phyloP scores from a whole-genome alignment of 2,329 filamentous ascomycete genomes.

The Colletotrichum sp. region DNA sequence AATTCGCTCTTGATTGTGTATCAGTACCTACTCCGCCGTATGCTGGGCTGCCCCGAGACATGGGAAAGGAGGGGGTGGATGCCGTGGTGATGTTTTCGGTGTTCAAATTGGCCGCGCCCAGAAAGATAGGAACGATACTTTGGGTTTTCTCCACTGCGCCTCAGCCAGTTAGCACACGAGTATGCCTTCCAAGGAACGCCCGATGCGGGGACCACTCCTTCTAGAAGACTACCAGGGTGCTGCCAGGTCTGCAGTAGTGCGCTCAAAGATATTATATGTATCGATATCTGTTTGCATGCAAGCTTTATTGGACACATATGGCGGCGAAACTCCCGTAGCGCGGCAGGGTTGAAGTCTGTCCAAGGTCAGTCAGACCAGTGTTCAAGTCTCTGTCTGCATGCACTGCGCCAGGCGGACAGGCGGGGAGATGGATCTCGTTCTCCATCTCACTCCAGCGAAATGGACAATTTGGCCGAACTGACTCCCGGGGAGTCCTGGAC shows the following conservation, averaged over 20 bases:
- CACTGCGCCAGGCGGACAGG: neutral
- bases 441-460: neutral
- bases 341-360: neutral
- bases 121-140: slow-evolving; percentile 8
- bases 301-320: neutral
- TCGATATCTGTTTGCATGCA: neutral
- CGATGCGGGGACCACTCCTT: slow-evolving; percentile 10
- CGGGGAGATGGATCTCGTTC: neutral
- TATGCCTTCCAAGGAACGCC: neutral
- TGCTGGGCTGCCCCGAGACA: slow-evolving; percentile 6
- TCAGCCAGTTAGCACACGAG: neutral
- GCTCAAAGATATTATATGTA: neutral
- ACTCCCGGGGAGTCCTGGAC: neutral
- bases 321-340: neutral
- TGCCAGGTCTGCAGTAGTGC: slow-evolving; percentile 1
- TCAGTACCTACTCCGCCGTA: neutral
- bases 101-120: slow-evolving; percentile 1
- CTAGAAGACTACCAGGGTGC: slow-evolving; percentile 14
- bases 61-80: neutral
- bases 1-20: neutral
- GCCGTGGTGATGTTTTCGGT: slow-evolving; percentile 6
- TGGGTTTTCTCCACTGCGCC: neutral
- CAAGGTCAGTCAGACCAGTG: neutral
- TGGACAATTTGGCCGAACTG: neutral
- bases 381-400: neutral